phyloP scores from a whole-genome alignment of 1,139 yeast species.

The Candida tunisiensis region DNA sequence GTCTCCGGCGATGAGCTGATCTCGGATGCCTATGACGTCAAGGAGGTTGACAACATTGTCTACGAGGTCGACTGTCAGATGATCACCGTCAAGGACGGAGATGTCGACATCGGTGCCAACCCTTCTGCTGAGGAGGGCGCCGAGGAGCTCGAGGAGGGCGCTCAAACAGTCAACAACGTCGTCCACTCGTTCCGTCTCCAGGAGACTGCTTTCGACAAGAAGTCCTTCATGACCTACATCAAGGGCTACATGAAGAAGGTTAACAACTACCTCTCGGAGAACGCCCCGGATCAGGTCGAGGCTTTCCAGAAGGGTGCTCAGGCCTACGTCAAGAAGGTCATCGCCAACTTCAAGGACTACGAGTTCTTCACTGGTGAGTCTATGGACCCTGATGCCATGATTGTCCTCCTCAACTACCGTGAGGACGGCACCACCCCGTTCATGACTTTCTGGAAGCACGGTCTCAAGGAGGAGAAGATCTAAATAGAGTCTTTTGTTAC shows the following conservation, averaged over 20 bases:
- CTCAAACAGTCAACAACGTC: constrained; percentile 89
- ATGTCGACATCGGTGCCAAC: constrained; percentile 97
- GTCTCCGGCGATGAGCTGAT: constrained; percentile 60
- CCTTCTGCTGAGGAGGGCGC: constrained; percentile 95
- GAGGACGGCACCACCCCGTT: constrained; percentile 98
- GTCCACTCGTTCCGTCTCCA: constrained; percentile 98
- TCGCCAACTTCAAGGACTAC: constrained; percentile 94
- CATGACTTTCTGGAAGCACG: constrained; percentile 98
- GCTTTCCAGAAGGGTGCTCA: constrained; percentile 94
- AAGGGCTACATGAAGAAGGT: constrained; percentile 97
- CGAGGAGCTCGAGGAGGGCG: constrained; percentile 51
- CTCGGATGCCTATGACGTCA: constrained; percentile 92
- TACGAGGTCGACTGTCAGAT: constrained; percentile 94
- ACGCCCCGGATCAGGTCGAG: constrained; percentile 72
- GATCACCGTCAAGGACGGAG: constrained; percentile 70
- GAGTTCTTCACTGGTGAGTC: constrained; percentile 99
- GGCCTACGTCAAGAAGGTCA: constrained; percentile 86
- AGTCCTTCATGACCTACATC: constrained; percentile 87
- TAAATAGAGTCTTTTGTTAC: constrained; percentile 22
- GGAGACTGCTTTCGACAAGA: constrained; percentile 91
- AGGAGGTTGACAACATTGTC: constrained; percentile 74
- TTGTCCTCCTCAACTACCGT: constrained; percentile 97
- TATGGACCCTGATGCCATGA: constrained; percentile 99
- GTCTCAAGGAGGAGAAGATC: constrained; percentile 77
- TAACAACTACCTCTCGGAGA: constrained; percentile 78